phyloP scores from a whole-genome alignment of 371 early-diverging fungal species.

The Rhizopus delemar region DNA sequence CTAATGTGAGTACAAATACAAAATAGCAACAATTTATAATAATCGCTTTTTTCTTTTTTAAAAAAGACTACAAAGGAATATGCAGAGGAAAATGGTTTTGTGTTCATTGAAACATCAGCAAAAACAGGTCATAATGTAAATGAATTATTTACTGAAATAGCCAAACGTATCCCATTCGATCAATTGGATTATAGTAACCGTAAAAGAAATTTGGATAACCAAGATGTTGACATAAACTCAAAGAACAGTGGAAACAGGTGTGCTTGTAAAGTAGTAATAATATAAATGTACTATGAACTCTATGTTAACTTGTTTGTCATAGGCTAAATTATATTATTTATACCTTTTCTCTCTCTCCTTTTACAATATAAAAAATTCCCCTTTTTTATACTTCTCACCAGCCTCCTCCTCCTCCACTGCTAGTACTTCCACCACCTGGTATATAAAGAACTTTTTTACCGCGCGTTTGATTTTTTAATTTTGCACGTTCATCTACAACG shows the following conservation, averaged over 20 bases:
- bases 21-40: neutral
- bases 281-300: too few species aligned
- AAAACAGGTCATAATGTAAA: slow-evolving; percentile 86
- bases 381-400: slow-evolving; percentile 9
- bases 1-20: slow-evolving; percentile 42
- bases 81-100: slow-evolving; percentile 81
- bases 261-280: too few species aligned
- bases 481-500: slow-evolving; percentile 39
- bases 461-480: slow-evolving; percentile 27
- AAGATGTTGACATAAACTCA: slow-evolving; percentile 42
- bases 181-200: slow-evolving; percentile 46
- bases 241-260: neutral
- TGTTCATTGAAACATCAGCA: slow-evolving; percentile 94
- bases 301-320: neutral
- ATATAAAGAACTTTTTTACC: slow-evolving; percentile 42
- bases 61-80: slow-evolving; percentile 81
- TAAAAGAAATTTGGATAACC: slow-evolving; percentile 36
- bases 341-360: slow-evolving; percentile 2
- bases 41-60: slow-evolving; percentile 8
- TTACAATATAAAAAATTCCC: slow-evolving; percentile 2
- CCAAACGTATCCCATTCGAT: slow-evolving; percentile 49
- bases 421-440: slow-evolving; percentile 43
- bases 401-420: slow-evolving; percentile 15
- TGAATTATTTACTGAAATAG: slow-evolving; percentile 80
- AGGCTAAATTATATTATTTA: neutral